Conservation (phyloP, 805 yeast genomes). For the Yarrowia sp. region DNA sequence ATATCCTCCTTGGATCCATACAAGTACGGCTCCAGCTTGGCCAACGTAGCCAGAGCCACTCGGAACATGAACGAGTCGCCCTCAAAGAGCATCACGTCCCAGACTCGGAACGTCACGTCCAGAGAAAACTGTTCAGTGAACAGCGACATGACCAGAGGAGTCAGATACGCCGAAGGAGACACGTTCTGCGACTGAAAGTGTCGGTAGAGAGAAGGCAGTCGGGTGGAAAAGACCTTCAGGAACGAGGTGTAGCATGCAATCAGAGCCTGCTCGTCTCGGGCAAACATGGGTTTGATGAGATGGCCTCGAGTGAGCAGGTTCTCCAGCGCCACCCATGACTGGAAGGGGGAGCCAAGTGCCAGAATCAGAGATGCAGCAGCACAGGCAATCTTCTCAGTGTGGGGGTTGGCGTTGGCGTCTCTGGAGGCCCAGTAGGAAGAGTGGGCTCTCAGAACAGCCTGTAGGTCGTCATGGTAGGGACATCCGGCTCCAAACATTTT, state of each 20-base stretch:
- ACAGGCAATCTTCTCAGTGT: slow-evolving; percentile 42
- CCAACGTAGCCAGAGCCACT: slow-evolving; percentile 52
- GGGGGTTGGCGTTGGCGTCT: slow-evolving; percentile 34
- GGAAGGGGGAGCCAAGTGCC: slow-evolving; percentile 40
- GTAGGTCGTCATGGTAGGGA: slow-evolving; percentile 40
- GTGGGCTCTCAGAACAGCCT: slow-evolving; percentile 41
- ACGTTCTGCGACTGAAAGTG: slow-evolving; percentile 51
- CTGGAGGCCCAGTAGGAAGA: slow-evolving; percentile 32
- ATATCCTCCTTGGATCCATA: slow-evolving; percentile 53
- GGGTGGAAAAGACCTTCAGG: slow-evolving; percentile 46
- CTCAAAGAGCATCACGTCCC: slow-evolving; percentile 63
- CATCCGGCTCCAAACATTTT: slow-evolving; percentile 41
- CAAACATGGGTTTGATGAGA: slow-evolving; percentile 39
- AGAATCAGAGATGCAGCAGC: slow-evolving; percentile 47
- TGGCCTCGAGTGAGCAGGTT: slow-evolving; percentile 42
- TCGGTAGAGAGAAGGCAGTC: slow-evolving; percentile 46
- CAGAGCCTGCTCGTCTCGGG: slow-evolving; percentile 39
- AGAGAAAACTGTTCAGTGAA: slow-evolving; percentile 49
- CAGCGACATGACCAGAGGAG: slow-evolving; percentile 44
- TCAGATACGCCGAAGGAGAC: slow-evolving; percentile 46
- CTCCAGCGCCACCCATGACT: slow-evolving; percentile 44
- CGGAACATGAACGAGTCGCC: slow-evolving; percentile 57
- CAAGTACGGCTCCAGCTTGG: slow-evolving; percentile 49
- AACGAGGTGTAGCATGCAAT: slow-evolving; percentile 48
- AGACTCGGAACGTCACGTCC: slow-evolving; percentile 49